phyloP scores from a whole-genome alignment of 148 eudicot species.

The Vaccinium vitisidaea region DNA sequence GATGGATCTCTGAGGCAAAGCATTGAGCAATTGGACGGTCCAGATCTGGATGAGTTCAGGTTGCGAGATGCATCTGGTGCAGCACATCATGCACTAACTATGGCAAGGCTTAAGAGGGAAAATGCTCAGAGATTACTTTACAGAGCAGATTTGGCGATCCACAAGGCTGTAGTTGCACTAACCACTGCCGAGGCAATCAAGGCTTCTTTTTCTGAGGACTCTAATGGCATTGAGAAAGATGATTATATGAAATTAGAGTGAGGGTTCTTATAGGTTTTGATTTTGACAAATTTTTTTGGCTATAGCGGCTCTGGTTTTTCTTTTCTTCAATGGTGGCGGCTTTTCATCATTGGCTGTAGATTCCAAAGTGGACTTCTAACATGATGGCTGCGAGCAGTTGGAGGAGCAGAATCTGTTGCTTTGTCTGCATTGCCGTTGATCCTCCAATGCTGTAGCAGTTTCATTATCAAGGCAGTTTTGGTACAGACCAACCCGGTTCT shows the following conservation, averaged over 20 bases:
- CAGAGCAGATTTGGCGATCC: constrained; percentile 82
- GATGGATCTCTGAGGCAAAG: constrained; percentile 42
- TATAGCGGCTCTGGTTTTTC: constrained; percentile 14
- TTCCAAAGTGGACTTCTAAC: constrained; percentile 12
- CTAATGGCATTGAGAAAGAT: constrained; percentile 27
- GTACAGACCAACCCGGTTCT: constrained; percentile 19
- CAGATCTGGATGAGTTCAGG: constrained; percentile 78
- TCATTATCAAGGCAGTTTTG: constrained; percentile 21
- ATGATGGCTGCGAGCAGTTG: constrained; percentile 18
- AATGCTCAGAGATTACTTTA: constrained; percentile 74
- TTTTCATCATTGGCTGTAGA: constrained; percentile 19
- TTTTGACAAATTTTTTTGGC: not conserved
- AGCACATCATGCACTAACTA: constrained; percentile 65
- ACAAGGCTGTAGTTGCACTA: constrained; percentile 79
- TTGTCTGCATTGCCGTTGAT: constrained; percentile 10
- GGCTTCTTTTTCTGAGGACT: constrained; percentile 40
- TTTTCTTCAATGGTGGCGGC: constrained; percentile 17
- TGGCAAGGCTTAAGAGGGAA: constrained; percentile 81
- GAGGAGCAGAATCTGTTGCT: constrained; percentile 17
- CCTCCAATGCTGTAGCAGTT: not conserved
- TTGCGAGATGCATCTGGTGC: constrained; percentile 81
- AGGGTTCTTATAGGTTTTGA: constrained; percentile 14
- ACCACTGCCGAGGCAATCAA: constrained; percentile 86
- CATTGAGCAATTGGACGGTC: constrained; percentile 50
- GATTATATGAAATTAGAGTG: constrained; percentile 18